Conservation (phyloP, 345 rosid species). For the Citrus inodora region DNA sequence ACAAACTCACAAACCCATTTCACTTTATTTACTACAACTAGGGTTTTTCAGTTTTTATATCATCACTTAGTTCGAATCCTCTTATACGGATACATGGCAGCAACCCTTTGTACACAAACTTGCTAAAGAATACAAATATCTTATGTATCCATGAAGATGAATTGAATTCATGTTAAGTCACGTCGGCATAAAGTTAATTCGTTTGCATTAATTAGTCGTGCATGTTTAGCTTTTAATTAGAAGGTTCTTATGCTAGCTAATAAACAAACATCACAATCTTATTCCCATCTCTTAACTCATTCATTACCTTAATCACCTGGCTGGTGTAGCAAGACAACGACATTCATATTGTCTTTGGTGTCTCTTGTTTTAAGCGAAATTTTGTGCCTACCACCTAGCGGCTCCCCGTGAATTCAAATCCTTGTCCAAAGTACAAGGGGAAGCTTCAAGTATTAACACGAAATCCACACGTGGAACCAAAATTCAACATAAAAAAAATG, state of each 20-base stretch:
- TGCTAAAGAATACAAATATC: too few species aligned
- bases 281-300: background rate
- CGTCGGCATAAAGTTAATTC: background rate
- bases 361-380: background rate
- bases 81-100: too few species aligned
- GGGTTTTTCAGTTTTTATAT: background rate
- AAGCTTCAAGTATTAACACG: conserved; percentile 11
- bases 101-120: background rate
- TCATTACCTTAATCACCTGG: background rate
- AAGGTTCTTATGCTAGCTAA: background rate
- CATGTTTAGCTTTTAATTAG: background rate
- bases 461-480: conserved; percentile 15
- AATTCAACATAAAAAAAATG: conserved; percentile 9
- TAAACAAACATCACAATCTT: background rate
- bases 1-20: conserved; percentile 1
- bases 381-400: background rate
- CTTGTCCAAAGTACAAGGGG: background rate
- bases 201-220: background rate
- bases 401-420: background rate
- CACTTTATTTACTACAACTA: background rate
- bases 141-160: background rate
- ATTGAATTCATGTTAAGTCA: background rate
- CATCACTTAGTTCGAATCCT: background rate
- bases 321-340: background rate
- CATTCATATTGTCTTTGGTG: background rate